Conservation (phyloP, 1,139 yeast genomes). For the Magnusiomyces fungicola region DNA sequence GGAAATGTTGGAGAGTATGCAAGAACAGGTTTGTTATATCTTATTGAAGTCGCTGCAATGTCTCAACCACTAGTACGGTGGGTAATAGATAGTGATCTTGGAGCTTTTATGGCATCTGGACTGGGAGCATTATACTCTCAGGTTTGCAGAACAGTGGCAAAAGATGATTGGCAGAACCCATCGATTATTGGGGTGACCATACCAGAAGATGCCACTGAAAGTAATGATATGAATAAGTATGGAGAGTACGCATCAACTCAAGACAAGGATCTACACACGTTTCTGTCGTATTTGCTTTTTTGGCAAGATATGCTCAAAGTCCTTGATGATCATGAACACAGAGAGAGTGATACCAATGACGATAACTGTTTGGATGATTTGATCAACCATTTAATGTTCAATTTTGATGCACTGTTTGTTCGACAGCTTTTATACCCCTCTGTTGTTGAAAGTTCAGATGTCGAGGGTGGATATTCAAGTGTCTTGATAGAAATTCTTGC, state of each 20-base stretch:
- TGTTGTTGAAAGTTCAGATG: constrained; percentile 22
- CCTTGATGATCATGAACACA: constrained; percentile 5
- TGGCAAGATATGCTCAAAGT: constrained; percentile 29
- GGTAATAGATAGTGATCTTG: constrained; percentile 27
- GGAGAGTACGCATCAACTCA: too few relatives aligned
- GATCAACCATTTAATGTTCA: constrained; percentile 20
- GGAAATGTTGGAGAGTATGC: constrained; percentile 28
- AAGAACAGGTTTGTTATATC: constrained; percentile 27
- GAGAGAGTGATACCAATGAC: background rate
- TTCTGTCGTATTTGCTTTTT: constrained; percentile 25
- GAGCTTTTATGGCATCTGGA: constrained; percentile 29
- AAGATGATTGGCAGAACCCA: constrained; percentile 10
- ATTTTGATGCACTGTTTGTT: constrained; percentile 27
- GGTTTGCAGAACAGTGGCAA: constrained; percentile 16
- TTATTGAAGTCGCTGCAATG: constrained; percentile 24
- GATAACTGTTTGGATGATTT: constrained; percentile 9
- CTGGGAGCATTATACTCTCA: constrained; percentile 30
- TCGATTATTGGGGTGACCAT: background rate
- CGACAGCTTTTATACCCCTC: constrained; percentile 28
- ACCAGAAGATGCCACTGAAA: background rate
- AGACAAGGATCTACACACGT: constrained; percentile 17
- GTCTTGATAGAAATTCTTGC: constrained; percentile 16
- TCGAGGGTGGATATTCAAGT: constrained; percentile 18
- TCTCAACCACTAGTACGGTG: constrained; percentile 23
- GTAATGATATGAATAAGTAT: background rate